A percentile compares a stretch with the other conserved stretches of the same genome.
Evolutionary conservation across 768 basidiomycete genomes (phyloP).

Genomic region (Tylopilus intermedius): DNA sequence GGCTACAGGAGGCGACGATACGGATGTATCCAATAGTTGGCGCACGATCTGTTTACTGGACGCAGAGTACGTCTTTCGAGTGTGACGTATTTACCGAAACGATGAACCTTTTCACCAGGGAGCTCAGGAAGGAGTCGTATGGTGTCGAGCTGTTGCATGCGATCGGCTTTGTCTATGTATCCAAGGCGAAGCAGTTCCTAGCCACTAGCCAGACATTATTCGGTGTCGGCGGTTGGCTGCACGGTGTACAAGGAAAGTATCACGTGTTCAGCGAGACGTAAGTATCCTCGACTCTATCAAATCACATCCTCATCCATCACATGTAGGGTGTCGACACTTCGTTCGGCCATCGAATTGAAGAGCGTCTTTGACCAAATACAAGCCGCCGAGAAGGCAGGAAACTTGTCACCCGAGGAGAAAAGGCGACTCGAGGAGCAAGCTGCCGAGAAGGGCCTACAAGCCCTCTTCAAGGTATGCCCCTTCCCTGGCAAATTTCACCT

Average conservation of each 20-base stretch:
- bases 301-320: constrained; percentile 1
- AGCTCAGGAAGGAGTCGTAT: constrained; percentile 81
- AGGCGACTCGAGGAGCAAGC: constrained; percentile 85
- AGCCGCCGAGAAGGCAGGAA: constrained; percentile 83
- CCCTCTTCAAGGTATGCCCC: constrained; percentile 74
- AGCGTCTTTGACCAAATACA: constrained; percentile 88
- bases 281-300: constrained; percentile 27
- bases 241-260: constrained; percentile 88
- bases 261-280: constrained; percentile 92
- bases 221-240: constrained; percentile 89
- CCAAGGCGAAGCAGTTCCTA: constrained; percentile 79
- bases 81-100: neutral
- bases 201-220: constrained; percentile 66
- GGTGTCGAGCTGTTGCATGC: constrained; percentile 82
- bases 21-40: constrained; percentile 69
- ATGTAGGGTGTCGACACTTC: constrained; percentile 72
- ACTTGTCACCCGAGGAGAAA: constrained; percentile 71
- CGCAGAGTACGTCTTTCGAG: constrained; percentile 58
- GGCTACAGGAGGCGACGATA: constrained; percentile 62
- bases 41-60: constrained; percentile 73
- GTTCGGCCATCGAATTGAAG: constrained; percentile 85
- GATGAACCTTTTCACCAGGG: constrained; percentile 38
- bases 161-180: constrained; percentile 78
- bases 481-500: neutral
- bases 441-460: constrained; percentile 87